Conservation (phyloP, 2,329 filamentous ascomycete species). For the Neospermospora avenae region DNA sequence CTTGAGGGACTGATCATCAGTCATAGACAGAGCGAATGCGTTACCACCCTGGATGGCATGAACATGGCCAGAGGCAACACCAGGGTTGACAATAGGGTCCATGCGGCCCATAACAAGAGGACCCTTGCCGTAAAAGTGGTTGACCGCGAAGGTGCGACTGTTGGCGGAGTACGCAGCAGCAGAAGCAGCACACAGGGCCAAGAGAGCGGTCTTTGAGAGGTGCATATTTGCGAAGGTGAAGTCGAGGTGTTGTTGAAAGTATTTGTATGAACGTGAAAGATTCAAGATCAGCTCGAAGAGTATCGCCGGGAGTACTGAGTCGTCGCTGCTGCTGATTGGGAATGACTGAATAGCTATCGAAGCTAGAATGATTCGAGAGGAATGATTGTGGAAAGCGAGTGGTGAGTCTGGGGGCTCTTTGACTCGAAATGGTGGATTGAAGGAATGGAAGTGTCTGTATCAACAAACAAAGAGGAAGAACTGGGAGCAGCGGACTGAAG, state of each 20-base stretch:
- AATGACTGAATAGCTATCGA: slow-evolving; percentile 25
- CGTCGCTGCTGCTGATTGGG: slow-evolving; percentile 15
- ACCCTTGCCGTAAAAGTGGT: slow-evolving; percentile 65
- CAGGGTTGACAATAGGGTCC: slow-evolving; percentile 71
- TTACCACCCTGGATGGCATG: slow-evolving; percentile 72
- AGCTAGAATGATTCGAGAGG: slow-evolving; percentile 21
- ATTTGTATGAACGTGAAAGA: not conserved
- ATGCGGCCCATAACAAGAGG: slow-evolving; percentile 63
- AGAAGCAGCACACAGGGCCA: slow-evolving; percentile 24
- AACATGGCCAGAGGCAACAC: slow-evolving; percentile 58
- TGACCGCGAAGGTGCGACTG: slow-evolving; percentile 59
- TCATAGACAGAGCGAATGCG: slow-evolving; percentile 50
- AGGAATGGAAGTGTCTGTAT: slow-evolving; percentile 31
- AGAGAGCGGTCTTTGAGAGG: slow-evolving; percentile 23
- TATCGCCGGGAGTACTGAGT: slow-evolving; percentile 27
- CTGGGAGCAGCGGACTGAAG: slow-evolving; percentile 19
- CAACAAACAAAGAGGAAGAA: slow-evolving; percentile 31
- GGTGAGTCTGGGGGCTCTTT: slow-evolving; percentile 23
- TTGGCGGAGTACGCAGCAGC: slow-evolving; percentile 25
- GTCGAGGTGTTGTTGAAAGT: slow-evolving; percentile 1
- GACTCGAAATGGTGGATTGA: slow-evolving; percentile 27
- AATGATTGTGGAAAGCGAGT: slow-evolving; percentile 21
- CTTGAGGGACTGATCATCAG: slow-evolving; percentile 53
- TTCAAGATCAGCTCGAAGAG: slow-evolving; percentile 11
- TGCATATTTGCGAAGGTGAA: slow-evolving; percentile 24